Evolutionary conservation across 1,284 basidiomycete genomes (phyloP).

Genomic region (Marasmius sp.): DNA sequence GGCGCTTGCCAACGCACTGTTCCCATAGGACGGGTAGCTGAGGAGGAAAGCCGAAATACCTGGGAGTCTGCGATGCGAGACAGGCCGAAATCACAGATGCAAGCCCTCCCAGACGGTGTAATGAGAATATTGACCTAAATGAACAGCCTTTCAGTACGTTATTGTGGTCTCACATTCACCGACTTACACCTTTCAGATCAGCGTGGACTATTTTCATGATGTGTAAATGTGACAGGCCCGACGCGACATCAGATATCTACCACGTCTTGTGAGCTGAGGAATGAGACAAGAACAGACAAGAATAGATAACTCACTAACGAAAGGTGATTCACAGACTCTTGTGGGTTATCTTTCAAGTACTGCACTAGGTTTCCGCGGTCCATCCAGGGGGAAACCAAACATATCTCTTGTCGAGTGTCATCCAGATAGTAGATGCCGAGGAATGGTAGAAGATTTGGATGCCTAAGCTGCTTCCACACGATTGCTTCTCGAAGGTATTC

Average conservation of each 20-base stretch:
- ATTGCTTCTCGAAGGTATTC: background rate
- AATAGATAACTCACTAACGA: background rate
- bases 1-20: background rate
- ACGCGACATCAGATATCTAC: constrained; percentile 19
- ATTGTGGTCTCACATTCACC: background rate
- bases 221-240: background rate
- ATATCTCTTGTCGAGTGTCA: background rate
- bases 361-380: background rate
- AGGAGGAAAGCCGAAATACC: background rate
- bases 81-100: background rate
- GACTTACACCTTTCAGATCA: background rate
- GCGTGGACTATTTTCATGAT: background rate
- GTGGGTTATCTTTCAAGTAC: background rate
- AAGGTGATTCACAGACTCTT: background rate
- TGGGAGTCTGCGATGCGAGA: background rate
- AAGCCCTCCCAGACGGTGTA: background rate
- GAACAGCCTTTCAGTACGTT: background rate
- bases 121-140: background rate
- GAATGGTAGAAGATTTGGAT: background rate
- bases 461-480: background rate
- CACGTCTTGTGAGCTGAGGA: too few relatives aligned
- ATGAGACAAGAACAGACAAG: background rate
- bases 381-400: background rate
- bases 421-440: background rate
- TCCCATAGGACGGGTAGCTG: background rate